phyloP scores from a whole-genome alignment of 164 flowering plant species.

The Berberis thunbergii region DNA sequence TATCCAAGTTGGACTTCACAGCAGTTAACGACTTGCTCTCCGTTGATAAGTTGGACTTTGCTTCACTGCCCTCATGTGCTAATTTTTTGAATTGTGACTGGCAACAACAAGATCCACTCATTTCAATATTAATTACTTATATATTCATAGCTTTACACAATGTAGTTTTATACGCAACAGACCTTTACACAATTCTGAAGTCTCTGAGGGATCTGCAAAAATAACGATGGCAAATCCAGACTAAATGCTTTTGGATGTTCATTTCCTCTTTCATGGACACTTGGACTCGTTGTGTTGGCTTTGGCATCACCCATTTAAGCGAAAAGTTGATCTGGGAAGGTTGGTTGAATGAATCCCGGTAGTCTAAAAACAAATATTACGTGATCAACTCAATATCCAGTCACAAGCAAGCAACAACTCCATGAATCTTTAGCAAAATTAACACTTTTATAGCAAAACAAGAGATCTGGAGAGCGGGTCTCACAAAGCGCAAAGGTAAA shows the following conservation, averaged over 20 bases:
- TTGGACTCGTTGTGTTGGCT: slow-evolving; percentile 13
- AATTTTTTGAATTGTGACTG: slow-evolving; percentile 41
- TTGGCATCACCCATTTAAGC: slow-evolving; percentile 33
- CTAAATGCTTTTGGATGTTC: slow-evolving; percentile 17
- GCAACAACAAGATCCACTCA: neutral
- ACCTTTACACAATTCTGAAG: slow-evolving; percentile 53
- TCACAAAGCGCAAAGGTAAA: no score
- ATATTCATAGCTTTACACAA: no score
- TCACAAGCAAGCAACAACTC: no score
- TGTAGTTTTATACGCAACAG: neutral
- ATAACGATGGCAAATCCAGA: slow-evolving; percentile 29
- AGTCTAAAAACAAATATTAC: no score
- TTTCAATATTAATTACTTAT: no score
- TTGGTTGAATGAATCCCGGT: neutral
- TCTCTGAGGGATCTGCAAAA: slow-evolving; percentile 44
- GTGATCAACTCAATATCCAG: no score
- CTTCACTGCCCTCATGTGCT: slow-evolving; percentile 14
- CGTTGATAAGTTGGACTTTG: slow-evolving; percentile 13
- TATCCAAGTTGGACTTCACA: slow-evolving; percentile 41
- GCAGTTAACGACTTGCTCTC: slow-evolving; percentile 16
- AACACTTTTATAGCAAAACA: no score
- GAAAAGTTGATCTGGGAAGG: slow-evolving; percentile 10
- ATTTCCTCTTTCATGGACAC: slow-evolving; percentile 14
- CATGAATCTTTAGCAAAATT: no score
- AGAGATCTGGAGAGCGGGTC: no score